These are phyloP conservation scores for Ascochyta rabiei DNA, from an alignment of 2,329 filamentous ascomycete species.

Conservation along the genomic window DNA sequence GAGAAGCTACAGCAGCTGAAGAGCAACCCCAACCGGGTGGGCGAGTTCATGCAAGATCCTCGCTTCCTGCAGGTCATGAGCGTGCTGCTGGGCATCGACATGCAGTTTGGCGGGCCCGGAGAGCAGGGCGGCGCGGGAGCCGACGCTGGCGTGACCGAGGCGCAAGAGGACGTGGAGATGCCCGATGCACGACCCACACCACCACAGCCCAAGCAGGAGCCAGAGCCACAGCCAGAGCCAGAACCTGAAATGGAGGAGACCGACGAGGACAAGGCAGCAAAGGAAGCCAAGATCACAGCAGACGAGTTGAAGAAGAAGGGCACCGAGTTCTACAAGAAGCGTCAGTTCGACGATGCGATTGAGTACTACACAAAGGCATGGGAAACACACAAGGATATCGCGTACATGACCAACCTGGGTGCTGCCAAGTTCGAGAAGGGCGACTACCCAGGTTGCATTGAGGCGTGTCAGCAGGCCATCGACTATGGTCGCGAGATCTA, in stretches of 20 bases:
- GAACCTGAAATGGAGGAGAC: slow-evolving; percentile 82
- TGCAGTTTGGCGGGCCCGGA: slow-evolving; percentile 69
- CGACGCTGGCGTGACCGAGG: slow-evolving; percentile 52
- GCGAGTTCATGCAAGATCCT: slow-evolving; percentile 84
- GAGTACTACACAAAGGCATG: slow-evolving; percentile 94
- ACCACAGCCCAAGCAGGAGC: slow-evolving; percentile 59
- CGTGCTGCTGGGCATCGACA: slow-evolving; percentile 90
- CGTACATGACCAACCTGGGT: slow-evolving; percentile 94
- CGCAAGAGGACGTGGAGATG: slow-evolving; percentile 79
- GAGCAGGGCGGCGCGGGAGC: slow-evolving; percentile 47
- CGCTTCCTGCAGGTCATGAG: slow-evolving; percentile 93
- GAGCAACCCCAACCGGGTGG: slow-evolving; percentile 78
- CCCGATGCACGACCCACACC: slow-evolving; percentile 65
- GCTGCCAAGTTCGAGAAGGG: slow-evolving; percentile 96
- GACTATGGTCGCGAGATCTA: slow-evolving; percentile 88
- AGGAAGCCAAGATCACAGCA: slow-evolving; percentile 88
- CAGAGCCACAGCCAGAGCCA: slow-evolving; percentile 61
- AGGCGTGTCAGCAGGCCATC: slow-evolving; percentile 84
- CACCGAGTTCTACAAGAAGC: slow-evolving; percentile 97
- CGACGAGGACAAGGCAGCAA: slow-evolving; percentile 81
- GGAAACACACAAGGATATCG: slow-evolving; percentile 94
- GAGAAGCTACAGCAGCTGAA: slow-evolving; percentile 81
- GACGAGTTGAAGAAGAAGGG: slow-evolving; percentile 94
- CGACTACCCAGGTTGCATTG: slow-evolving; percentile 86
- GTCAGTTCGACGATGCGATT: slow-evolving; percentile 93